These are phyloP conservation scores for Coemansia sp. DNA, from an alignment of 192 early-diverging fungal genomes.

Conservation along the genomic window DNA sequence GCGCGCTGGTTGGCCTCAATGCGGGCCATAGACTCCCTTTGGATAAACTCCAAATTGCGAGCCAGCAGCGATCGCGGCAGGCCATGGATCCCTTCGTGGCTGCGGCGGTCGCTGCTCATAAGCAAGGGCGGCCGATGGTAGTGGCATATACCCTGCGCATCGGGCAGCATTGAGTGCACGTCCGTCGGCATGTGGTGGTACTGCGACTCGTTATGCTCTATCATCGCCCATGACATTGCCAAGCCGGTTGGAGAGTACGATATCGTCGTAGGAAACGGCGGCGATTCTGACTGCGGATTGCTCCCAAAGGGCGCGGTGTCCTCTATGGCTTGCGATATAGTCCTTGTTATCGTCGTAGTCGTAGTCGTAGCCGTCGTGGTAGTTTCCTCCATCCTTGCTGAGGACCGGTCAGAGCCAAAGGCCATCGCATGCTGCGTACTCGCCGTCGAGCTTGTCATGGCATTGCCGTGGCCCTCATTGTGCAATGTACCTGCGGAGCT, in stretches of 20 bases:
- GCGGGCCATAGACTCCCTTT: not conserved
- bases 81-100: not conserved
- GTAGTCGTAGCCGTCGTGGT: not conserved
- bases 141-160: constrained; percentile 32
- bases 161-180: constrained; percentile 30
- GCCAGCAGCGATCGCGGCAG: not conserved
- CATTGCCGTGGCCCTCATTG: not conserved
- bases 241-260: constrained; percentile 35
- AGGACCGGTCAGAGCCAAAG: not conserved
- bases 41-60: not conserved
- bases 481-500: not conserved
- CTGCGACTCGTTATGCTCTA: not conserved
- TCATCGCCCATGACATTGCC: constrained; percentile 26
- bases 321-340: not conserved
- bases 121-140: constrained; percentile 33
- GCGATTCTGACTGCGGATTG: not conserved
- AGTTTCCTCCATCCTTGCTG: not conserved
- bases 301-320: not conserved
- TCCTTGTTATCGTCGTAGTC: not conserved
- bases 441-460: not conserved
- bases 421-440: not conserved
- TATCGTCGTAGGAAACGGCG: not conserved
- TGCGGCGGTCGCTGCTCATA: not conserved
- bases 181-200: not conserved
- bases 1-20: constrained; percentile 6